These are phyloP conservation scores for Nakazawaea holstii DNA, from an alignment of 805 yeast species.

Conservation along the genomic window DNA sequence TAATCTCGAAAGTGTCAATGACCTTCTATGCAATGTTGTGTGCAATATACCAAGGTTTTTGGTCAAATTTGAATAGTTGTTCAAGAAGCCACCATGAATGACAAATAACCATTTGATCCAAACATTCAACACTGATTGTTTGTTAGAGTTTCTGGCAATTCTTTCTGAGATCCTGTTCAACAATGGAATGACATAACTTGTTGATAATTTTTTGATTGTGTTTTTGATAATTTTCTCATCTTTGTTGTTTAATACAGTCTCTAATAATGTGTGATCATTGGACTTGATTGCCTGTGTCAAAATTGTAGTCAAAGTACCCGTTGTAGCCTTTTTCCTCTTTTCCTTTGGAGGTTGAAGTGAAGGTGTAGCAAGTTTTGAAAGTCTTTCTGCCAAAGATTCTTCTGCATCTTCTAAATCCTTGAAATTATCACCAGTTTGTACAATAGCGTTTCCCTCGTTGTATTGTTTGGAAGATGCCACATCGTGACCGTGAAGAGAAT, in stretches of 20 bases:
- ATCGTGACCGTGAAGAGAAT: constrained; percentile 43
- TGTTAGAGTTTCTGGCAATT: constrained; percentile 43
- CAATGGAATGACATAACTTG: constrained; percentile 42
- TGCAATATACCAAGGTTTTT: constrained; percentile 39
- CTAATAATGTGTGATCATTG: constrained; percentile 81
- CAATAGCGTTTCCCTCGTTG: constrained; percentile 54
- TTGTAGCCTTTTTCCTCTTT: constrained; percentile 42
- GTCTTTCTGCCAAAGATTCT: constrained; percentile 48
- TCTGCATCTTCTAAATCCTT: constrained; percentile 44
- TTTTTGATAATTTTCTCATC: constrained; percentile 45
- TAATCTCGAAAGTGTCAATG: constrained; percentile 42
- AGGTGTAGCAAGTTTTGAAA: constrained; percentile 24
- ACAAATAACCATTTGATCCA: constrained; percentile 56
- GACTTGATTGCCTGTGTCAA: constrained; percentile 83
- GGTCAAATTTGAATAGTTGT: constrained; percentile 39
- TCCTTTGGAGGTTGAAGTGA: constrained; percentile 21
- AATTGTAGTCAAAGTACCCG: constrained; percentile 80
- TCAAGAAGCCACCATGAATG: constrained; percentile 47
- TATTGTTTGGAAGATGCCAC: constrained; percentile 49
- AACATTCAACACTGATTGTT: constrained; percentile 43
- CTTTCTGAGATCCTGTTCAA: constrained; percentile 49
- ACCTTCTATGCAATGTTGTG: constrained; percentile 41
- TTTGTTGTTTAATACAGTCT: constrained; percentile 63
- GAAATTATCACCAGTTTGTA: constrained; percentile 60
- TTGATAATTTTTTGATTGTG: constrained; percentile 43